Evolutionary conservation across 2,329 filamentous ascomycete genomes (phyloP), one percentile per base, ranked within the genome.

Genomic region (Nothophaeocryptopus gaeumannii): DNA sequence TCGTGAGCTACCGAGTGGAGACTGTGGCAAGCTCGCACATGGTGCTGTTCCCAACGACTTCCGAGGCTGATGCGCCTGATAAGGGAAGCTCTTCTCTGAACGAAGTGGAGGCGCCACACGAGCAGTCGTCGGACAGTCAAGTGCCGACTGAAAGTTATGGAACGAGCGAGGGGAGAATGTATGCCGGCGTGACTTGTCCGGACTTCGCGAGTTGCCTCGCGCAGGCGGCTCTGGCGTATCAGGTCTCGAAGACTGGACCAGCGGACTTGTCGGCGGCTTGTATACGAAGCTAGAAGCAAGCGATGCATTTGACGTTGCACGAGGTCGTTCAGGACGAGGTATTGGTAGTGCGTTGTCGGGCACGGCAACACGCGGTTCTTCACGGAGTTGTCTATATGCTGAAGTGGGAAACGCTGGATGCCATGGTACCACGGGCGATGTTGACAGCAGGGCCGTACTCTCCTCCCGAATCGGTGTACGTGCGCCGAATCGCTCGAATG

Each of bases 231-330:
- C 64, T 3, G 64, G 64, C 26, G 60, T 66, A 43, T 68, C 58
- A 14, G 66, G 59, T 55, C 64, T 33, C 13, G 63, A 63, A 38
- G 63, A 54, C 51, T 96, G 85, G 1, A 95, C 91, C 9, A 99
- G 75, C 11, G 93, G 93, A 62, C 91, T 97, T 2, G 93, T 97
- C 0, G 93, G 92, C 2, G 88, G 82, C 70, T 92, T 86, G 54
- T 95, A 86, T 30, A 87, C 78, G 67, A 96, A 96, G 60, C 83
- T 90, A 2, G 84, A 86, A 0, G 87, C 85, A 11, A 88, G 77
- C 1, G 89, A 87, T 7, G 85, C 89, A 51, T 72, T 71, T 31
- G 73, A 76, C 14, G 65, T 60, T n/a, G 72, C 71, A 50, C 74
- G 67, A 41, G 70, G 64, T 40, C 72, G 65, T 10, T 58, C 60